Conservation (phyloP, 2,329 filamentous ascomycete genomes). For the Penicillium sp. region DNA sequence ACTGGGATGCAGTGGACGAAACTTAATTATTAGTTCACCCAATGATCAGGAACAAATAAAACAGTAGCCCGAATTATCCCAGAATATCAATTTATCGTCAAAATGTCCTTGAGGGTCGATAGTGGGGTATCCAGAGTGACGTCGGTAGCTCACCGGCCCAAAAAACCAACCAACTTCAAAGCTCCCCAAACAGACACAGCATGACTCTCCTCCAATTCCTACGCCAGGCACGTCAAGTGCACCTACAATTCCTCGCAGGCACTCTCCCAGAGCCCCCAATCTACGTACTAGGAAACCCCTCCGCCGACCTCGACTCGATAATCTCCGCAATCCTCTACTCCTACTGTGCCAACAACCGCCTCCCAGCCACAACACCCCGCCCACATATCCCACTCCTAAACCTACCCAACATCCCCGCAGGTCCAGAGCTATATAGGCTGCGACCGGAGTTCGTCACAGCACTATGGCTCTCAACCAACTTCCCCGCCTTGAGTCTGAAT, state of each 20-base stretch:
- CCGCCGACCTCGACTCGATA: constrained; percentile 63
- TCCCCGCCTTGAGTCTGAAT: constrained; percentile 11
- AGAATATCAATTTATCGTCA: too few relatives aligned
- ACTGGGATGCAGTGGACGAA: too few relatives aligned
- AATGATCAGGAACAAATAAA: too few relatives aligned
- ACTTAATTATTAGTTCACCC: too few relatives aligned
- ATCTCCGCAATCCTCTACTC: constrained; percentile 62
- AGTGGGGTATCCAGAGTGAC: too few relatives aligned
- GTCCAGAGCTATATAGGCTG: constrained; percentile 51
- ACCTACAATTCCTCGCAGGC: constrained; percentile 28
- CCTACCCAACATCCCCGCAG: constrained; percentile 48
- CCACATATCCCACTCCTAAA: constrained; percentile 61
- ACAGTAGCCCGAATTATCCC: too few relatives aligned
- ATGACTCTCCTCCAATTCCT: constrained; percentile 40
- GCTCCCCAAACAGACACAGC: neutral
- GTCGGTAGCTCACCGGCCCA: neutral
- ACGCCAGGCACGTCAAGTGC: constrained; percentile 30
- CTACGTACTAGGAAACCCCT: constrained; percentile 46
- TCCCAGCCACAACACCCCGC: constrained; percentile 36
- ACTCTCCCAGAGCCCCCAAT: constrained; percentile 28
- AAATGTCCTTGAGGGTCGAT: too few relatives aligned
- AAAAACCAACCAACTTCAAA: neutral
- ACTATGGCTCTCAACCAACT: constrained; percentile 50
- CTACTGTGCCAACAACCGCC: constrained; percentile 54
- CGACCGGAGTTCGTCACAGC: constrained; percentile 61